Evolutionary conservation across 306 rosid genomes (phyloP), one percentile per base, ranked within the genome.

Genomic region (Acacia crassicarpa): DNA sequence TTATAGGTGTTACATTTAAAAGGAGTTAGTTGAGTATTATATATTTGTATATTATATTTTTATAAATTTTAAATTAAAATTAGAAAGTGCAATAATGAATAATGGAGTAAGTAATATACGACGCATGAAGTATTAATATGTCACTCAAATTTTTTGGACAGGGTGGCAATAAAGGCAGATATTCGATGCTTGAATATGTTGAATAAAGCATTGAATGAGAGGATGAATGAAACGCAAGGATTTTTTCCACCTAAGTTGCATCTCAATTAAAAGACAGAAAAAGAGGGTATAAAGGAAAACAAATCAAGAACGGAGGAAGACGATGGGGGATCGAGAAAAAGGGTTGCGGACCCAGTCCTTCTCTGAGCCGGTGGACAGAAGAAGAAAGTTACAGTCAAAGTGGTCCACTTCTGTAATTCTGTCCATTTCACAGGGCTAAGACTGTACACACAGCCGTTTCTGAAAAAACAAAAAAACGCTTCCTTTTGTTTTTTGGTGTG

Each of bases 391-490:
- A 41, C 45, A 67, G 90, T 83, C 76, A 86, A 81, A 76, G 49
- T 30, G 84, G 45, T 48, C 61, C 72, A 56, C 19, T 46, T 53
- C 10, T 10, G 84, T 72, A 77, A 83, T 79, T 81, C 16, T 49
- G 30, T 10, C 40, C 12, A 65, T 46, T 16, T 66, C 51, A 0
- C 0, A 81, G 80, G 93, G 93, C 6, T 75, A 84, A 51, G 79
- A 74, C 79, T 6, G 90, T 91, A 73, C 84, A 75, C 44, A 63
- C 33, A 0, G 0, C 35, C 11, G 2, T 10, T 3, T 13, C 48
- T 62, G 44, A 68, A 78, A 58, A 89, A 1, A 71, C 59, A 72
- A 58, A 58, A 86, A 9, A 35, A 79, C 38, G 78, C 74, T 72
- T 59, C 68, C 49, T 43, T 20, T n/a, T 54, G 6, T 1, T 43